Conservation (phyloP, 2,329 filamentous ascomycete genomes). For the Fusarium circinatum region DNA sequence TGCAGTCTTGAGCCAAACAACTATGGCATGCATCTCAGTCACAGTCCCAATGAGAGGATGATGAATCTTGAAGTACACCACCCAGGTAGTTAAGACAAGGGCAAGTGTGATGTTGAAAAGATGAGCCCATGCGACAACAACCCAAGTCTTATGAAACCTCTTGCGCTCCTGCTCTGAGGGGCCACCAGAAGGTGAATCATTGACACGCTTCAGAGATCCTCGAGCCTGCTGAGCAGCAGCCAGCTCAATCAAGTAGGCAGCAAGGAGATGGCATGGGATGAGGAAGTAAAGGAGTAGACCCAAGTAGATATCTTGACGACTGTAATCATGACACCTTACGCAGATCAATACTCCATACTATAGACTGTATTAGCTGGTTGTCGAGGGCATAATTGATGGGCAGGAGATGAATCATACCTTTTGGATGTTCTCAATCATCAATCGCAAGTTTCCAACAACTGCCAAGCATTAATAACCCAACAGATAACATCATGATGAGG, state of each 20-base stretch:
- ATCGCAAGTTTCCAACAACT: conserved; percentile 92
- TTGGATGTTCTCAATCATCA: conserved; percentile 97
- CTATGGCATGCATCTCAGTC: conserved; percentile 89
- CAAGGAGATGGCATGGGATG: conserved; percentile 89
- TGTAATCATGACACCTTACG: conserved; percentile 88
- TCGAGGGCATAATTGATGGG: neutral
- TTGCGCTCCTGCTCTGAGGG: conserved; percentile 68
- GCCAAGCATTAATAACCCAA: conserved; percentile 31
- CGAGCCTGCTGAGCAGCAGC: conserved; percentile 83
- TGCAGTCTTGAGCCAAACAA: conserved; percentile 95
- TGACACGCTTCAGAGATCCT: conserved; percentile 66
- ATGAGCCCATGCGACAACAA: conserved; percentile 81
- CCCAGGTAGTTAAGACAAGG: conserved; percentile 80
- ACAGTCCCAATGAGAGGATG: conserved; percentile 94
- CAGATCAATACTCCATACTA: conserved; percentile 97
- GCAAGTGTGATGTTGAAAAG: conserved; percentile 85
- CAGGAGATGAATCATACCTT: conserved; percentile 68
- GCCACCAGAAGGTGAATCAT: conserved; percentile 58
- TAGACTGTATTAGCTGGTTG: conserved; percentile 6
- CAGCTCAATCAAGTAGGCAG: conserved; percentile 90
- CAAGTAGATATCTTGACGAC: conserved; percentile 78
- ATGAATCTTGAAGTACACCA: conserved; percentile 91
- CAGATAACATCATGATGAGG: conserved; percentile 22
- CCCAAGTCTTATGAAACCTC: conserved; percentile 81
- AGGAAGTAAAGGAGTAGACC: conserved; percentile 84